Evolutionary conservation across 2,329 filamentous ascomycete species (phyloP), one percentile per base, ranked within the genome.

Genomic region (Septoria linicola): DNA sequence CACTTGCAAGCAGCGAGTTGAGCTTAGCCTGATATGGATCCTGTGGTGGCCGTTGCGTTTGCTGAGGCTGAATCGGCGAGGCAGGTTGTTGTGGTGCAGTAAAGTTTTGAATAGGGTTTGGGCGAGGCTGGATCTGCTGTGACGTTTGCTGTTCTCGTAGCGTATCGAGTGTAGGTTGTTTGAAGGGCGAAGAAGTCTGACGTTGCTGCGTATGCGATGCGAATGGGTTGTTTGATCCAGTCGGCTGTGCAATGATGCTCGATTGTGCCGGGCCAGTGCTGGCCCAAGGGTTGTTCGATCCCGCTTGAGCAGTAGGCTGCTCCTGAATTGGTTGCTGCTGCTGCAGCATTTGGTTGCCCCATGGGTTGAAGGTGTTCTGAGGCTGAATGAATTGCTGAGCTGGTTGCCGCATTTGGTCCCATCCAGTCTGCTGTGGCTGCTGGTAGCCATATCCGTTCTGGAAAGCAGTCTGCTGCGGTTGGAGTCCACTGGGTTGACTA

Each of bases 141-240:
- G 91, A 81, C 0, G 87, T 86, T 74, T 91, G 88, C 67, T 96
- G 89, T 71, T 96, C 91, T 21, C 85, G 85, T 13, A 96, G 76
- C 3, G 85, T 83, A 61, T 83, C 82, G 43, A 97, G 79, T 2
- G 85, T 83, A 10, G 89, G 84, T 53, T 87, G 82, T 6, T 81
- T 76, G 21, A 79, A 76, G 16, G 75, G 68, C 79, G 79, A 54
- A 62, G 69, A 39, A 53, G 65, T 58, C 75, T 81, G 57, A 75
- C 78, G 67, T 74, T 84, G 65, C 76, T 84, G 73, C 60, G 80
- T 73, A n/a, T 85, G 80, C 10, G 81, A 78, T 20, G 93, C 92
- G 66, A 99, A 99, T 2, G 93, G 93, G 68, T 99, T 99, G 76
- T 99, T 99, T 13, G 93, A 97, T 41, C 93, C 93, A 2, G 93